Base-by-base conservation (phyloP, 129 eudicot genomes). In the Silybum marianum region DNA sequence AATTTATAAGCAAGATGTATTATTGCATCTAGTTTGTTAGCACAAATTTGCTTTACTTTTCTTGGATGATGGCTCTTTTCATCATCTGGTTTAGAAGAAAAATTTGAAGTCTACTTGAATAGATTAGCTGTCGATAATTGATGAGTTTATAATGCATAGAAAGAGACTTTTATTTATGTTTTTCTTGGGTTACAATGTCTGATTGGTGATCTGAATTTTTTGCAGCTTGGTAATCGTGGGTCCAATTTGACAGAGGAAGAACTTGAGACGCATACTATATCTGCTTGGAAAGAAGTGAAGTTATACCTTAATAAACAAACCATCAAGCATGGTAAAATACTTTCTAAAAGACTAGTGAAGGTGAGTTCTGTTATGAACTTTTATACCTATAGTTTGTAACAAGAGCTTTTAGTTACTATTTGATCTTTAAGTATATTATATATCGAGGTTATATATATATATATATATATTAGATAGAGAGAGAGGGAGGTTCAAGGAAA, bases 261-360 rank as follows among this genome's bases (percentile, higher is more conserved):
- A 82, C 98, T 94, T 38, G 97, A 91, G 81, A 94, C 93, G 18
- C 98, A 90, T 85, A 94, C 98, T 40, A 91, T 94, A 87, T 91
- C 95, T 87, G 98, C 97, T 32, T 94, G 98, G 98, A 94, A 94
- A 88, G 98, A 91, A 83, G 93, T 91, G 71, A 94, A 94, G 71
- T 81, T 81, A 74, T 90, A 87, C 77, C 54, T 91, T 65, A 87
- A 54, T 44, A 87, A 89, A 87, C 97, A 88, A 88, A 73, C 79
- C 71, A 84, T 65, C 79, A 91, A 91, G 65, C 91, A 77, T 73
- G 95, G 89, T 58, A 82, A 88, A 74, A 67, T 66, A 60, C 80
- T 84, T 78, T 66, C 92, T 12, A 91, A 84, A 76, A 81, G 71
- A 73, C 90, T 94, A 78, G 89, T 94, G 18, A 93, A 87, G 81